Conservation (phyloP, 768 basidiomycete genomes). For the Candolleomyces eurysporus region DNA sequence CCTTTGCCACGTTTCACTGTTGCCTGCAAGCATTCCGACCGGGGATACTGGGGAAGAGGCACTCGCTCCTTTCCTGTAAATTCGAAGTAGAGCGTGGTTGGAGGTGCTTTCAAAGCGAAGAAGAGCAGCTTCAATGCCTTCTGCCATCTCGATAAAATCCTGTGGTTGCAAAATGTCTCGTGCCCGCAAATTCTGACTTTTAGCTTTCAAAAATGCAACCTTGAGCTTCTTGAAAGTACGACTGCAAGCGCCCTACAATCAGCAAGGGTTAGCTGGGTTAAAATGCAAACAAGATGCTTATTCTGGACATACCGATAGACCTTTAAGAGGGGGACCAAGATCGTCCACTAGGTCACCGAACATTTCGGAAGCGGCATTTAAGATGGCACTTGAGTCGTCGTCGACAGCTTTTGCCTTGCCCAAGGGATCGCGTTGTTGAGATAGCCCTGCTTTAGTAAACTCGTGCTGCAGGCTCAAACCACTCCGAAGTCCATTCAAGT, state of each 20-base stretch:
- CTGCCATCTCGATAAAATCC: conserved; percentile 64
- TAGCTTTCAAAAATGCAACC: conserved; percentile 57
- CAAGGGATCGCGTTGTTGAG: conserved; percentile 4
- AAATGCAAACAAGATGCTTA: not conserved
- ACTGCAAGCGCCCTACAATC: conserved; percentile 55
- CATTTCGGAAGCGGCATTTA: conserved; percentile 65
- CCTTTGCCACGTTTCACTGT: conserved; percentile 5
- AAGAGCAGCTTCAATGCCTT: conserved; percentile 66
- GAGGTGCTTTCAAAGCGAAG: conserved; percentile 79
- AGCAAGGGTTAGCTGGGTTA: not conserved
- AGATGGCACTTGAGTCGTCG: conserved; percentile 39
- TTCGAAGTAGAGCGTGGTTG: conserved; percentile 75
- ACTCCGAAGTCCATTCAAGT: conserved; percentile 84
- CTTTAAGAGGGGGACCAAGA: conserved; percentile 72
- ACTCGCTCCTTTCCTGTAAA: conserved; percentile 55
- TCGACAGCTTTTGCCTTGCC: conserved; percentile 13
- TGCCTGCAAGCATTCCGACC: conserved; percentile 12
- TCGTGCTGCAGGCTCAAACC: conserved; percentile 85
- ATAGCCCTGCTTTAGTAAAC: conserved; percentile 57
- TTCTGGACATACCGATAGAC: conserved; percentile 56
- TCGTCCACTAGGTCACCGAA: conserved; percentile 82
- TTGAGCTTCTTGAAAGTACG: conserved; percentile 60
- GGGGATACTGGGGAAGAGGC: conserved; percentile 17
- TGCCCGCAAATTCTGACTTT: conserved; percentile 22
- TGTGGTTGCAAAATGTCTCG: conserved; percentile 43